These are phyloP conservation scores for Malus hybrid DNA, from an alignment of 331 rosid genomes.

Conservation along the genomic window DNA sequence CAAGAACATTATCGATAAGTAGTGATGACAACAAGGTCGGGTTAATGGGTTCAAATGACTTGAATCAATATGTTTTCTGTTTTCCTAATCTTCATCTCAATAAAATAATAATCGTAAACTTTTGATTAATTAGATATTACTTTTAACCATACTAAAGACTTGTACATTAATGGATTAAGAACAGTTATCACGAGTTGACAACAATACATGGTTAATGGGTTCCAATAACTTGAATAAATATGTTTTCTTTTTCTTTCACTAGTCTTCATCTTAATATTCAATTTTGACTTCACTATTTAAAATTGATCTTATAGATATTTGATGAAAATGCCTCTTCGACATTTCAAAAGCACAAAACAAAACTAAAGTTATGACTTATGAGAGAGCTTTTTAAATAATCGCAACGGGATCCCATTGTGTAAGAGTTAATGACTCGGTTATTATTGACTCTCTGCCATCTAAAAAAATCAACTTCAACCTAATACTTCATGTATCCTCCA, in stretches of 20 bases:
- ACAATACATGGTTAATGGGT: too few relatives aligned
- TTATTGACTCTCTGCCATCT: too few relatives aligned
- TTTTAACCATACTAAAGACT: too few relatives aligned
- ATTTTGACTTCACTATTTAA: too few relatives aligned
- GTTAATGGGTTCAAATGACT: neutral
- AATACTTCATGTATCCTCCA: neutral
- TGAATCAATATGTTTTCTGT: neutral
- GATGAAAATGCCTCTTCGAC: neutral
- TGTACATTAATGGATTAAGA: too few relatives aligned
- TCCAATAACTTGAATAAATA: too few relatives aligned
- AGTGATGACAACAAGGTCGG: neutral
- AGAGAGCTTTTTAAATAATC: neutral
- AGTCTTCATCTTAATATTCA: too few relatives aligned
- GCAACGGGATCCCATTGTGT: neutral
- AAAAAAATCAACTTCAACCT: too few relatives aligned
- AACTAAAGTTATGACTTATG: neutral
- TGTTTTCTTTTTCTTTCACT: too few relatives aligned
- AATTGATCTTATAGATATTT: too few relatives aligned
- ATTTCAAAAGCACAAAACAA: neutral
- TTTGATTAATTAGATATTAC: neutral
- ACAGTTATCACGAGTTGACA: neutral
- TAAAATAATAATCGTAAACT: neutral
- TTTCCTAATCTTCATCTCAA: neutral
- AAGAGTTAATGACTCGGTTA: neutral
- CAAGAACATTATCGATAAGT: neutral